phyloP scores from a whole-genome alignment of 179 eudicot species.

The Heliamphora pulchella region DNA sequence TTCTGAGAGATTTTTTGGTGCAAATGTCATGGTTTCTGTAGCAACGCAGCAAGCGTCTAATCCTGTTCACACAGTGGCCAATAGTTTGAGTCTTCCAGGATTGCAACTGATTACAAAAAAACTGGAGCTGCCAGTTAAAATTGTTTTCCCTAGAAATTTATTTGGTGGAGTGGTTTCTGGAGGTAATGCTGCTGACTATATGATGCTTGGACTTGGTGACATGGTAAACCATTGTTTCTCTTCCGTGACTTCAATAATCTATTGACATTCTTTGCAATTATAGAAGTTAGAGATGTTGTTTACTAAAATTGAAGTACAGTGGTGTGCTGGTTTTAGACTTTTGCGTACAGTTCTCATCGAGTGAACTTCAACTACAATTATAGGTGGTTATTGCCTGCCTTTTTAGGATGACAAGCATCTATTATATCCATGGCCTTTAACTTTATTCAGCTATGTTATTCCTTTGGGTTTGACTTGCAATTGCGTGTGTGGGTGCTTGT shows the following conservation, averaged over 20 bases:
- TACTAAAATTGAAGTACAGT: neutral
- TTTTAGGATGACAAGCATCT: neutral
- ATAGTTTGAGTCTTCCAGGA: constrained; percentile 94
- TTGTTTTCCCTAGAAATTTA: constrained; percentile 85
- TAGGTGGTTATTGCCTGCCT: neutral
- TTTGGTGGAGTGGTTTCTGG: constrained; percentile 64
- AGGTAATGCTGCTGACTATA: constrained; percentile 56
- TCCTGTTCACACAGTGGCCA: constrained; percentile 93
- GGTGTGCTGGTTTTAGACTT: neutral
- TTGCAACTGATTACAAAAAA: constrained; percentile 80
- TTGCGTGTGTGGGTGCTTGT: neutral
- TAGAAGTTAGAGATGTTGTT: neutral
- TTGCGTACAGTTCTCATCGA: neutral
- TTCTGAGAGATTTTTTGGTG: constrained; percentile 94
- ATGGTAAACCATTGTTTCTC: constrained; percentile 55
- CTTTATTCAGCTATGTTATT: neutral
- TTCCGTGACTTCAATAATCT: neutral
- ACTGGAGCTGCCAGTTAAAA: constrained; percentile 89
- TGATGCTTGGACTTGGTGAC: constrained; percentile 99
- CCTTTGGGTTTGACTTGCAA: neutral
- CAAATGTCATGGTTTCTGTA: constrained; percentile 95
- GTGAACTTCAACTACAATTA: neutral
- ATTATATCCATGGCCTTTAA: neutral
- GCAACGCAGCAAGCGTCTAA: constrained; percentile 97
- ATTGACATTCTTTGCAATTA: neutral